Evolutionary conservation across 805 yeast species (phyloP), one percentile per base, ranked within the genome.

Genomic region (Kazachstania africana): DNA sequence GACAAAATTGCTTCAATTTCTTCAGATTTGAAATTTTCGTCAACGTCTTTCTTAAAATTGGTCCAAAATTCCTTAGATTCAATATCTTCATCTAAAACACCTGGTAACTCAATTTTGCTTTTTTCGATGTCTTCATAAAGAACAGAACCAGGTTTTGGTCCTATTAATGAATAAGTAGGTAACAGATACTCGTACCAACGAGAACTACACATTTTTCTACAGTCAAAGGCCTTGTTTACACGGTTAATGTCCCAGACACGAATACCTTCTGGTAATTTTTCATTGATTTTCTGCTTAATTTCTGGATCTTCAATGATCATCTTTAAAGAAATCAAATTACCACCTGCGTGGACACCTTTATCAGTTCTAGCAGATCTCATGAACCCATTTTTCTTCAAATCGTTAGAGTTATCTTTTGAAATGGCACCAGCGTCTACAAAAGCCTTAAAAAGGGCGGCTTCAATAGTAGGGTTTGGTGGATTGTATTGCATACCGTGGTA

Each of bases 291-390:
- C 28, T 66, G 65, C 26, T 78, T 67, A 31, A 84, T 68, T 33
- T 83, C 78, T 10, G 66, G 72, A 47, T 87, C 58, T 29, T 40
- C 45, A 13, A 40, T 38, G 45, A 83, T 82, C 65, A 87, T 59
- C 53, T 87, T 87, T 44, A 80, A 63, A 12, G 93, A 78, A 27
- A 88, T 70, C 15, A 85, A 84, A 53, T 87, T 87, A 18, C 96
- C 96, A 2, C 95, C 95, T 9, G 97, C 96, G 58, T 87, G 97
- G 16, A 87, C 97, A 38, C 96, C 97, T 57, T 88, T 88, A 56
- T 87, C 97, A 3, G 88, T 79, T 60, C 88, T 67, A 4, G 88
- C 88, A 32, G 87, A 83, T 55, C 91, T 67, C 82, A 76, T 78
- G 50, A 88, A 81, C 0, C 91, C 85, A 33, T 75, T 72, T 52